Percentiles rank a stretch among this genome's conserved stretches.
These are phyloP conservation scores for Tripterygium wilfordii DNA, from an alignment of 177 flowering plant genomes.

Conservation along the genomic window DNA sequence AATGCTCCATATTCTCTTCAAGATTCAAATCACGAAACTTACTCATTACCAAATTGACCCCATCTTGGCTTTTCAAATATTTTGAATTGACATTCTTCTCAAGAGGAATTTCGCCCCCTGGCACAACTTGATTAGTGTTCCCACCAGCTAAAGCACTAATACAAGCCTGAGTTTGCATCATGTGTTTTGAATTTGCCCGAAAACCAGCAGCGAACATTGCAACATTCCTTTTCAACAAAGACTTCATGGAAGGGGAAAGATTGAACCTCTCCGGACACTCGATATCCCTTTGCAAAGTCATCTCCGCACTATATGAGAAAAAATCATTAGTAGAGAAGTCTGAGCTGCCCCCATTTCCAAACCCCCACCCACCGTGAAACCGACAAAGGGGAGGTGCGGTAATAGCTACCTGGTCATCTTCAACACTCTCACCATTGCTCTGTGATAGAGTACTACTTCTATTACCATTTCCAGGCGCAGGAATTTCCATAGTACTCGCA, in stretches of 20 bases:
- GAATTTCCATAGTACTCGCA: slow-evolving; percentile 80
- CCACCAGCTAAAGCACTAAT: slow-evolving; percentile 25
- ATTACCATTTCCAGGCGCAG: slow-evolving; percentile 26
- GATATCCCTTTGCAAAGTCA: slow-evolving; percentile 49
- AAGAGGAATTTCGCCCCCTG: slow-evolving; percentile 17
- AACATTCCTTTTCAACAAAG: slow-evolving; percentile 73
- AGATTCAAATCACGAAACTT: slow-evolving; percentile 79
- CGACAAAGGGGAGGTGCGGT: slow-evolving; percentile 47
- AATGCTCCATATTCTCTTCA: slow-evolving; percentile 56
- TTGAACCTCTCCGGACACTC: slow-evolving; percentile 84
- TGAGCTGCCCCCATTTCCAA: slow-evolving; percentile 51
- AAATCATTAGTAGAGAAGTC: slow-evolving; percentile 43
- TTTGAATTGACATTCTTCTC: slow-evolving; percentile 35
- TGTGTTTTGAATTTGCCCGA: slow-evolving; percentile 58
- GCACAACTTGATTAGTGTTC: slow-evolving; percentile 21
- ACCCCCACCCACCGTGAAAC: slow-evolving; percentile 87
- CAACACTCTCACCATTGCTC: slow-evolving; percentile 21
- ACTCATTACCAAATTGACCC: slow-evolving; percentile 52
- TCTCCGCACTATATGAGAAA: slow-evolving; percentile 31
- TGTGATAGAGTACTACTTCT: slow-evolving; percentile 6
- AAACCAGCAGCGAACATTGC: slow-evolving; percentile 81
- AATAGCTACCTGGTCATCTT: slow-evolving; percentile 27
- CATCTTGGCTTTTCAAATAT: slow-evolving; percentile 39
- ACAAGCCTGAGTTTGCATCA: slow-evolving; percentile 31
- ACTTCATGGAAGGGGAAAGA: slow-evolving; percentile 76